Percentiles rank a stretch among this genome's conserved stretches.
Conservation (phyloP, 441 rosid species). For the Breynia disticha region DNA sequence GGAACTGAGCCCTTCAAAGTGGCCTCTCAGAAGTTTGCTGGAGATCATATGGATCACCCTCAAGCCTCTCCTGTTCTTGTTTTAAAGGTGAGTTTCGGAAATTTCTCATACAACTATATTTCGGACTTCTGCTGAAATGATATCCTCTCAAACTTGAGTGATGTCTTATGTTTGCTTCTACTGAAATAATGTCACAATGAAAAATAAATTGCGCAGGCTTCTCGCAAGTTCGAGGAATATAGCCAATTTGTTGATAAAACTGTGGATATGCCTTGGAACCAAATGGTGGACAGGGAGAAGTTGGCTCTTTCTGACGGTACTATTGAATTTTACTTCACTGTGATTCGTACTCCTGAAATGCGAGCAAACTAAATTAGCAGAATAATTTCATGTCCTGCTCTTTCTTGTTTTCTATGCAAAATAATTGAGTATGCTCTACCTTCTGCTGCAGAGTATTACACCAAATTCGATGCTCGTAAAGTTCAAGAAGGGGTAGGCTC, state of each 20-base stretch:
- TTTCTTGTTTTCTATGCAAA: no score
- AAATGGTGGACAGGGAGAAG: conserved; percentile 24
- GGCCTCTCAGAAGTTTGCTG: conserved; percentile 13
- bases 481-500: conserved; percentile 34
- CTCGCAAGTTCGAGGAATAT: conserved; percentile 18
- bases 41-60: conserved; percentile 12
- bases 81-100: conserved; percentile 29
- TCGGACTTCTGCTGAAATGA: not conserved
- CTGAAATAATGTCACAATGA: no score
- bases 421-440: not conserved
- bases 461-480: conserved; percentile 22
- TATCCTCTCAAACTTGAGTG: not conserved
- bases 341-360: no score
- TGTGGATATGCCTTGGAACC: conserved; percentile 31
- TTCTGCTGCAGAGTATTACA: conserved; percentile 32
- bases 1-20: conserved; percentile 21
- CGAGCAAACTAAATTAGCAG: no score
- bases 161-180: not conserved
- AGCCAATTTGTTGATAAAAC: conserved; percentile 29
- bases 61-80: conserved; percentile 20
- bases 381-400: no score
- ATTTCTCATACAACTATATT: not conserved
- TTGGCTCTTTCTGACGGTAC: conserved; percentile 29
- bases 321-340: no score
- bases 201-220: conserved; percentile 17